phyloP scores from a whole-genome alignment of 441 rosid species.

The Populus hybrid region DNA sequence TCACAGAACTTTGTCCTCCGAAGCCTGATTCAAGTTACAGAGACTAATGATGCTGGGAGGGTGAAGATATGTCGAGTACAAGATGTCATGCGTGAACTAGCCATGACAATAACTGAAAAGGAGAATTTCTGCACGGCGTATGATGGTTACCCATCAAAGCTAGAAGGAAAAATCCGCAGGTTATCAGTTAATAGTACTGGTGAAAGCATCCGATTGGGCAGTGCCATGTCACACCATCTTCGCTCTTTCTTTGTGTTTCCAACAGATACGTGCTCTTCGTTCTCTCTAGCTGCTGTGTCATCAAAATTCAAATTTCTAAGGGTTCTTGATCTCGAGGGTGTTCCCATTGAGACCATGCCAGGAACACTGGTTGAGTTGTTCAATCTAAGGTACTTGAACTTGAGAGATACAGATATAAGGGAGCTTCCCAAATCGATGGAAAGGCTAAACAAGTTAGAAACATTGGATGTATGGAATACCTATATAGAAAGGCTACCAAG shows the following conservation, averaged over 20 bases:
- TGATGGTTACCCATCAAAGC: conserved; percentile 17
- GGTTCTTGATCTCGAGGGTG: conserved; percentile 21
- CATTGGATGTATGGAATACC: conserved; percentile 22
- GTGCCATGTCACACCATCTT: conserved; percentile 7
- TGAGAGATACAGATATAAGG: conserved; percentile 21
- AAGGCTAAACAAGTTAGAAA: conserved; percentile 22
- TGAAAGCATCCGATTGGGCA: conserved; percentile 14
- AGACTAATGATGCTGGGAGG: conserved; percentile 18
- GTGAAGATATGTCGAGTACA: conserved; percentile 20
- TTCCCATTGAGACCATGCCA: conserved; percentile 19
- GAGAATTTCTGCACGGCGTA: conserved; percentile 19
- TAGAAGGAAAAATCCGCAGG: conserved; percentile 34
- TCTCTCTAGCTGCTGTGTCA: conserved; percentile 11
- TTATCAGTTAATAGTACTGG: conserved; percentile 26
- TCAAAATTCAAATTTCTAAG: conserved; percentile 24
- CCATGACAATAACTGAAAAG: conserved; percentile 15
- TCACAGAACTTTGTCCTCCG: conserved; percentile 24
- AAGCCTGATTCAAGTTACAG: conserved; percentile 24
- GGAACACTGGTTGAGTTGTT: conserved; percentile 18
- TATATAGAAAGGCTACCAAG: conserved; percentile 18
- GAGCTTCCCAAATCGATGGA: conserved; percentile 24
- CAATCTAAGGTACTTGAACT: conserved; percentile 24
- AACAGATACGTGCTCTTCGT: conserved; percentile 20
- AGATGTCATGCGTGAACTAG: conserved; percentile 28
- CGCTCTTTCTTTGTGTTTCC: conserved; percentile 31